A percentile compares a stretch with the other conserved stretches of the same genome.
Evolutionary conservation across 257 asterid species (phyloP).

Genomic region (Cruciata laevipes): DNA sequence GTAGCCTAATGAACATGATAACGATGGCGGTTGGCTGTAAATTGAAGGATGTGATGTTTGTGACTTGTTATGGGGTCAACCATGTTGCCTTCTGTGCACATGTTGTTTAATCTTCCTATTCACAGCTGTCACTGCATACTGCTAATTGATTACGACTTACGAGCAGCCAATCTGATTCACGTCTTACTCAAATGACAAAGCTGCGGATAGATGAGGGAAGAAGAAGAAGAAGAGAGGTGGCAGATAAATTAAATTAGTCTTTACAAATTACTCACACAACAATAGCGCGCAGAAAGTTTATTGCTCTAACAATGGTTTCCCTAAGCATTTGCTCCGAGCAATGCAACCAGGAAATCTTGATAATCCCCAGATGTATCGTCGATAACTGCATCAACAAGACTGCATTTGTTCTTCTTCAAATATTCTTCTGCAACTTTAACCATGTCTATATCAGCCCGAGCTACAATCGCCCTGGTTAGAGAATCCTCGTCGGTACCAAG

Average conservation of each 20-base stretch:
- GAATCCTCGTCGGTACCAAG: conserved; percentile 78
- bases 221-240: too few species aligned
- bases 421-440: conserved; percentile 56
- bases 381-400: conserved; percentile 50
- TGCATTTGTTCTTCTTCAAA: conserved; percentile 29
- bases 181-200: not conserved
- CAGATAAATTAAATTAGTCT: not conserved
- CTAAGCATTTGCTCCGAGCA: conserved; percentile 52
- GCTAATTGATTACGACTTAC: too few species aligned
- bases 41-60: not conserved
- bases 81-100: too few species aligned
- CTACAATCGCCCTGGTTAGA: conserved; percentile 59
- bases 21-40: not conserved
- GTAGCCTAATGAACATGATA: not conserved
- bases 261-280: not conserved
- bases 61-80: too few species aligned
- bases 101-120: too few species aligned
- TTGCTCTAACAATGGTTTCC: not conserved
- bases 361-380: conserved; percentile 83
- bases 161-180: not conserved
- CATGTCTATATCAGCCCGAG: conserved; percentile 74
- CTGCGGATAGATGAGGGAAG: not conserved
- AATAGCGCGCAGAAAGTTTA: not conserved
- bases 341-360: conserved; percentile 59
- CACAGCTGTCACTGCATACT: too few species aligned